Evolutionary conservation across 2,329 filamentous ascomycete species (phyloP).

Genomic region (Aspergillus amoenus): DNA sequence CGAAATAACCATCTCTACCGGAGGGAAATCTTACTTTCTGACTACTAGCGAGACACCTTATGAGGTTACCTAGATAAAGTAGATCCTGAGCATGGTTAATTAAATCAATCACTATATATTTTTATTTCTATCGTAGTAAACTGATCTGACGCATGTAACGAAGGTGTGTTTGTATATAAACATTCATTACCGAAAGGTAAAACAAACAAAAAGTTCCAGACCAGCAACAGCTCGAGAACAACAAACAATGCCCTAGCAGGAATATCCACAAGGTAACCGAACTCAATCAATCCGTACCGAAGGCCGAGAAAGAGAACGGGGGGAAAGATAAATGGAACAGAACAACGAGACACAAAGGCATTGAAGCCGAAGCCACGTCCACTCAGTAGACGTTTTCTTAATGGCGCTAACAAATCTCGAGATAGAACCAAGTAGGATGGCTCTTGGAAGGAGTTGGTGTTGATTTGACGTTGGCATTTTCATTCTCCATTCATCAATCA

Average conservation of each 20-base stretch:
- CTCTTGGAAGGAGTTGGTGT: neutral
- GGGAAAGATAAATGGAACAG: neutral
- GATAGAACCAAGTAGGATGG: neutral
- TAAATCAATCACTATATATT: neutral
- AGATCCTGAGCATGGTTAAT: neutral
- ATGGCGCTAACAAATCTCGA: neutral
- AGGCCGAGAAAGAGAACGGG: neutral
- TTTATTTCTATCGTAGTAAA: too few relatives aligned
- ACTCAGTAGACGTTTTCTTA: neutral
- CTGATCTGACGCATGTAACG: too few relatives aligned
- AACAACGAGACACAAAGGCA: neutral
- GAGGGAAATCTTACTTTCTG: too few relatives aligned
- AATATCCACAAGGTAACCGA: neutral
- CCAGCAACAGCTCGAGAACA: neutral
- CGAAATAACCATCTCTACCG: too few relatives aligned
- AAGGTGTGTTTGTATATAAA: neutral
- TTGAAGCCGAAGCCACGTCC: neutral
- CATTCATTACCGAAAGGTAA: neutral
- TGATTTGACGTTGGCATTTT: neutral
- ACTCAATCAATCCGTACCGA: neutral
- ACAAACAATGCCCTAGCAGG: neutral
- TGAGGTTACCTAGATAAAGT: neutral
- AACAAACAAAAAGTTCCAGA: neutral
- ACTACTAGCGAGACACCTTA: neutral
- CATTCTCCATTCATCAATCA: slow-evolving; percentile 37